Evolutionary conservation across 352 stramenopile genomes (phyloP), one percentile per base, ranked within the genome.

Genomic region (Stramenopiles sp.): DNA sequence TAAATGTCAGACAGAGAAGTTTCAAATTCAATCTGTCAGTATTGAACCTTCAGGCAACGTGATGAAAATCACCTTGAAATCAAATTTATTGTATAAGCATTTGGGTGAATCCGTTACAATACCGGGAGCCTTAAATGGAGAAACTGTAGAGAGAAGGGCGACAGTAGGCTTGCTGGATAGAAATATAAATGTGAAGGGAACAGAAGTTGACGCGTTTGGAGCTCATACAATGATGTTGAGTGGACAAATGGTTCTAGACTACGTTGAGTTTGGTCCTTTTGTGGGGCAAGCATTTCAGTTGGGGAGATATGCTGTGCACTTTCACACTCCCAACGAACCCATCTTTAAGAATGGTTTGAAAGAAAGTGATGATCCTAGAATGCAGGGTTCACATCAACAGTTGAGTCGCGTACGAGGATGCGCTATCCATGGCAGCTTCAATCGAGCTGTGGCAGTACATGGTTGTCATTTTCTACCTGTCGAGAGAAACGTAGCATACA

Each of bases 151-250:
- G 76, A 86, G 91, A 82, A 86, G 88, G 7, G 86, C 86, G 30
- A 88, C 91, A 75, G 84, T 93, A 32, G 89, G 86, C 7, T 81
- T 91, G 0, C 83, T 93, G 0, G 84, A 84, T 31, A 84, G 89
- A 30, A 91, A 85, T 80, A 88, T 93, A 55, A 80, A 86, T 7
- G 89, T 93, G 71, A 84, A 87, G 22, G 88, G 87, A 7, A 88
- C 85, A 30, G 81, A 75, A 0, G 85, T 87, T 67, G 44, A 25
- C 30, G 80, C 14, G 4, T 14, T 67, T 44, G 78, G 75, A 0
- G 55, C 78, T 0, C 88, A 91, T 83, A 84, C 86, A 75, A 84
- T 88, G 67, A 55, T 55, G 39, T 55, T 55, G 14, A 55, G 39
- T 55, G 80, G 80, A 7, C 39, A 30, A 8, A 14, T 32, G 30